Conservation (phyloP, 805 yeast species). For the Wickerhamomyces hampshirensis region DNA sequence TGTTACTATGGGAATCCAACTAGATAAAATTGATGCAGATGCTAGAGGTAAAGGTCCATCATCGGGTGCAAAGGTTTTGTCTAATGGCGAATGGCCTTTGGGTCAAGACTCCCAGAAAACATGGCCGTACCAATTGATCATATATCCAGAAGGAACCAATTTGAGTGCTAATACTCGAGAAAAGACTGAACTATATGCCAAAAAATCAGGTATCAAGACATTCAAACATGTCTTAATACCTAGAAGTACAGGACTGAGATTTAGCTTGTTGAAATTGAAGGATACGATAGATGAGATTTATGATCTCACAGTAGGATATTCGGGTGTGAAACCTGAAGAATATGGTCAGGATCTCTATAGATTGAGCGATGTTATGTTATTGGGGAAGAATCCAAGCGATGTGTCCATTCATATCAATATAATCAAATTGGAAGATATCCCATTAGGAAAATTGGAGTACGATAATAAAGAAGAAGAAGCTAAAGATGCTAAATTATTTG, state of each 20-base stretch:
- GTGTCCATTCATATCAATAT: constrained; percentile 62
- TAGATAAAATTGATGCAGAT: constrained; percentile 55
- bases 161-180: constrained; percentile 59
- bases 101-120: constrained; percentile 26
- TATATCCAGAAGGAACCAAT: constrained; percentile 96
- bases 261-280: constrained; percentile 52
- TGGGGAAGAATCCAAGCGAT: constrained; percentile 69
- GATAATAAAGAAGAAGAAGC: constrained; percentile 38
- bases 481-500: constrained; percentile 44
- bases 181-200: constrained; percentile 55
- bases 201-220: constrained; percentile 41
- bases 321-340: constrained; percentile 56
- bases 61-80: constrained; percentile 28
- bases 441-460: constrained; percentile 46
- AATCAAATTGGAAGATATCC: constrained; percentile 56
- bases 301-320: constrained; percentile 81
- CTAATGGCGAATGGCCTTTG: constrained; percentile 25
- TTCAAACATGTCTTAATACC: constrained; percentile 75
- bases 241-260: constrained; percentile 72
- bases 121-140: constrained; percentile 63
- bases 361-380: constrained; percentile 54
- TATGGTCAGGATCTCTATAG: constrained; percentile 79
- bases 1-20: constrained; percentile 46
- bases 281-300: constrained; percentile 55
- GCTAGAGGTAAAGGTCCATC: constrained; percentile 55